phyloP scores from a whole-genome alignment of 352 stramenopile genomes.

The Phytophthora megakarya region DNA sequence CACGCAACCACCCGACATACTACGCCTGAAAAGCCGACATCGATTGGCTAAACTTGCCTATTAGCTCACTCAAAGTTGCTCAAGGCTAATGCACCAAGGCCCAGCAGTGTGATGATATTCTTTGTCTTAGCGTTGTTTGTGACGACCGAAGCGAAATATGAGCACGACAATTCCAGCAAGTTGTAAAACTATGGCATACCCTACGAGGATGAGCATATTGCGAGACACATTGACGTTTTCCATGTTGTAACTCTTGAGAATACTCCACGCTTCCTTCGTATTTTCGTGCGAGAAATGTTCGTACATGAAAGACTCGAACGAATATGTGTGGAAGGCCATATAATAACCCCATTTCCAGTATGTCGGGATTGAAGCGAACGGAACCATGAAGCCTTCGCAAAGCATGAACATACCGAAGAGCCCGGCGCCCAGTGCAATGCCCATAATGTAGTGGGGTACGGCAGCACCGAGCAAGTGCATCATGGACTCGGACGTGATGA shows the following conservation, averaged over 20 bases:
- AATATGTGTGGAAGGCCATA: constrained; percentile 87
- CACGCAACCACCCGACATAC: no score
- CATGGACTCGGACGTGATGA: constrained; percentile 78
- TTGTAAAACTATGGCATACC: constrained; percentile 51
- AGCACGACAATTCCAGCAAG: constrained; percentile 43
- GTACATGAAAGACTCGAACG: constrained; percentile 86
- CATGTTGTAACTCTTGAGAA: constrained; percentile 64
- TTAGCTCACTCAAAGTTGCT: no score
- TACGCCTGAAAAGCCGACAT: no score
- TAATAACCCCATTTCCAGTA: constrained; percentile 89
- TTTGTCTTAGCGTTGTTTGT: constrained; percentile 23
- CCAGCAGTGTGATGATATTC: no score
- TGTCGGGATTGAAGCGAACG: constrained; percentile 53
- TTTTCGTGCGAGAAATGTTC: constrained; percentile 61
- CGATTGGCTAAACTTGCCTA: no score
- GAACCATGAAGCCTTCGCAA: constrained; percentile 86
- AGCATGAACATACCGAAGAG: constrained; percentile 90
- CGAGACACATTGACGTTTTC: constrained; percentile 50
- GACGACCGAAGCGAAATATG: constrained; percentile 30
- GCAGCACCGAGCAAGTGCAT: constrained; percentile 78
- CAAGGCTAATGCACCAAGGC: no score
- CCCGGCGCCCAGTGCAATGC: constrained; percentile 77
- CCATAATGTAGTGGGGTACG: constrained; percentile 87
- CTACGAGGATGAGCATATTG: constrained; percentile 63
- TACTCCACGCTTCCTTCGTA: constrained; percentile 21